Evolutionary conservation across 2,329 filamentous ascomycete species (phyloP).

Genomic region (Ophiostoma australiae): DNA sequence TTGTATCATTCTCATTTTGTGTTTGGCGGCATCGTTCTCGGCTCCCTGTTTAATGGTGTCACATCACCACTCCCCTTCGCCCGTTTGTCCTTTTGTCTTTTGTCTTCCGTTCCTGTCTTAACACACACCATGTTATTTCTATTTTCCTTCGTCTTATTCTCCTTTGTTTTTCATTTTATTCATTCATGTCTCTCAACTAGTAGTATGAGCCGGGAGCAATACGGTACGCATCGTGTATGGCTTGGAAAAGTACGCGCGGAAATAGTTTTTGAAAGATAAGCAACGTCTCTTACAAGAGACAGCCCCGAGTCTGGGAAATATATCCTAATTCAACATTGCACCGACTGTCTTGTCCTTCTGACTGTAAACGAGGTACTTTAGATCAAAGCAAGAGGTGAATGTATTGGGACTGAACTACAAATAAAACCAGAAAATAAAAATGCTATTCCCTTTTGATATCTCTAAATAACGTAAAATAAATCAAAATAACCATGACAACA

Average conservation of each 20-base stretch:
- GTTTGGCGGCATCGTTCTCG: conserved; percentile 3
- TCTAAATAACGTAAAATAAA: conserved; percentile 12
- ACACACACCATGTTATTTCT: conserved; percentile 7
- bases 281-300: neutral
- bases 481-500: neutral
- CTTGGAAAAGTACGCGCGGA: conserved; percentile 17
- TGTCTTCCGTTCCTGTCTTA: conserved; percentile 12
- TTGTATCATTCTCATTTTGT: neutral
- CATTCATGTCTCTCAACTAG: conserved; percentile 9
- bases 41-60: neutral
- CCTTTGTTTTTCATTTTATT: neutral
- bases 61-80: neutral
- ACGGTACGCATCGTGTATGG: conserved; percentile 16
- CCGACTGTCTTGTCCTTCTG: neutral
- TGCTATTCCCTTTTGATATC: conserved; percentile 15
- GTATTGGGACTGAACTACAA: neutral
- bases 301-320: neutral
- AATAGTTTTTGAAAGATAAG: neutral
- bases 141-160: neutral
- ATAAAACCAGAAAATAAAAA: neutral
- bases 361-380: too few relatives aligned
- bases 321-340: conserved; percentile 11
- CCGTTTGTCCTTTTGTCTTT: neutral
- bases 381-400: neutral
- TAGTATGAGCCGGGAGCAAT: conserved; percentile 13